Percentiles rank a stretch among this genome's conserved stretches.
phyloP scores from a whole-genome alignment of 106 monocot genomes.

The Gastrodia elata region DNA sequence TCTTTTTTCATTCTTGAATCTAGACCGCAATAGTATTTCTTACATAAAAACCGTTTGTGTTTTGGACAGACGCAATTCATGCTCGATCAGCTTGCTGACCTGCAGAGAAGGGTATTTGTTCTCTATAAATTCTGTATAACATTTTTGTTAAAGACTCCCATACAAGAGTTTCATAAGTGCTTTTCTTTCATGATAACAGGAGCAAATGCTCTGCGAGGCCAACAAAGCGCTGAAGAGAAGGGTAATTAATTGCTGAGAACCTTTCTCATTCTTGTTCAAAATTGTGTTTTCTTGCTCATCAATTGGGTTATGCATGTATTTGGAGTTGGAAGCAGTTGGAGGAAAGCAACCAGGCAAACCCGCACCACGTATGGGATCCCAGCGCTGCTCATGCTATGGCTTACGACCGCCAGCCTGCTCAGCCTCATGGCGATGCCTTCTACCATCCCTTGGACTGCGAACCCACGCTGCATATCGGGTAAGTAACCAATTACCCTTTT shows the following conservation, averaged over 20 bases:
- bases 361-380: conserved; percentile 25
- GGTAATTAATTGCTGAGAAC: conserved; percentile 5
- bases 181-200: conserved; percentile 7
- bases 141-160: background rate
- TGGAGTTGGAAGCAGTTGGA: conserved; percentile 9
- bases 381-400: conserved; percentile 10
- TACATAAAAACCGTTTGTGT: background rate
- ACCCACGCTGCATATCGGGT: conserved; percentile 38
- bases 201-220: conserved; percentile 21
- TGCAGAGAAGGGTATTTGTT: conserved; percentile 18
- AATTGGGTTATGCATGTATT: background rate
- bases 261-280: background rate
- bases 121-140: background rate
- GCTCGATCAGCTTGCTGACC: conserved; percentile 24
- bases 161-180: too few species aligned
- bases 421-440: conserved; percentile 18
- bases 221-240: conserved; percentile 23
- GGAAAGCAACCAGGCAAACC: conserved; percentile 15
- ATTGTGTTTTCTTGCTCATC: background rate
- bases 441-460: conserved; percentile 30
- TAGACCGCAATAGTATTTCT: background rate
- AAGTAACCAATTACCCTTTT: background rate
- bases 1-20: background rate
- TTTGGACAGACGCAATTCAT: conserved; percentile 26
- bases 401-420: conserved; percentile 11